These are phyloP conservation scores for Penicillium longicatenatum DNA, from an alignment of 495 filamentous ascomycete genomes.

Conservation along the genomic window DNA sequence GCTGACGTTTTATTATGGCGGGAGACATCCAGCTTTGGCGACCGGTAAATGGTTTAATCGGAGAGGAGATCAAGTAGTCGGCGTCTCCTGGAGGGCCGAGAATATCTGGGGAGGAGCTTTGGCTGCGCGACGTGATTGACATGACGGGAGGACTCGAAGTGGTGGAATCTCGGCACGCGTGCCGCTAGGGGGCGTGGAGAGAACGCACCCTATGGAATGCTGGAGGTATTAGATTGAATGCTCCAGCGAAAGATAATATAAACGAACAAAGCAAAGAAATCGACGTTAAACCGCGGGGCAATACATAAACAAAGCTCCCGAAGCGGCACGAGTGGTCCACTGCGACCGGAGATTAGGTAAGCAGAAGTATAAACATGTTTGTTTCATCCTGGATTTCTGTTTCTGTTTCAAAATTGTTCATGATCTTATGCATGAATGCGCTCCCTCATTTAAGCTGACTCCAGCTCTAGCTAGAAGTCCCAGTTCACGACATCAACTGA, in stretches of 20 bases:
- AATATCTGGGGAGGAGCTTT: conserved; percentile 50
- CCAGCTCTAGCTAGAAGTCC: conserved; percentile 3
- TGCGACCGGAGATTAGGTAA: conserved; percentile 5
- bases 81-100: conserved; percentile 49
- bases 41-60: conserved; percentile 42
- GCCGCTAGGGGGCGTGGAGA: conserved; percentile 26
- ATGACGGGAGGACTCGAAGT: conserved; percentile 23
- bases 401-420: background rate
- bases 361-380: background rate
- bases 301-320: conserved; percentile 41
- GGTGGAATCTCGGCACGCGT: conserved; percentile 31
- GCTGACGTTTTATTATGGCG: conserved; percentile 33
- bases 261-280: conserved; percentile 6
- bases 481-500: conserved; percentile 9
- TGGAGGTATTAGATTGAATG: background rate
- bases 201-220: conserved; percentile 29
- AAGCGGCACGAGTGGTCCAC: conserved; percentile 6
- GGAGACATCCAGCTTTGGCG: conserved; percentile 49
- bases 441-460: background rate
- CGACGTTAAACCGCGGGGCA: conserved; percentile 30
- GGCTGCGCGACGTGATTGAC: conserved; percentile 38
- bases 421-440: background rate
- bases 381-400: background rate
- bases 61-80: conserved; percentile 49
- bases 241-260: background rate